Evolutionary conservation across 305 asterid species (phyloP), one percentile per base, ranked within the genome.

Genomic region (Solanum hybrid): DNA sequence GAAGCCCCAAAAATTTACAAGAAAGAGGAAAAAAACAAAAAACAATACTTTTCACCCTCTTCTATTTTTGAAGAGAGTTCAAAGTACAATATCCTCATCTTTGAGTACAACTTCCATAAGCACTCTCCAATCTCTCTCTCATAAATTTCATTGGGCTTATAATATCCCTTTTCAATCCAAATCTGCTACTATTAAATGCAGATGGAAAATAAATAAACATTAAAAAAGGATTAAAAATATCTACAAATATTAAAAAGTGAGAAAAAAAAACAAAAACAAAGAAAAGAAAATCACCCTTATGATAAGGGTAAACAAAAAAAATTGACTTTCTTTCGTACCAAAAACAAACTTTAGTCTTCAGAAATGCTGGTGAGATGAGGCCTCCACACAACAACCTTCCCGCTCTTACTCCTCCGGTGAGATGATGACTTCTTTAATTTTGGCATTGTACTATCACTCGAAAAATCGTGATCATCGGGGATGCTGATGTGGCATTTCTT

Each of bases 291-390:
- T 75, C 35, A 75, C 88, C 82, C 79, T 90, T 66, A 3, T 73
- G 89, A 16, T 5, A 5, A 76, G 64, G 36, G 88, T 60, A 38
- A 86, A 87, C 64, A 37, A 89, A 73, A 89, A 89, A 87, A 85
- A 26, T 5, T 6, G 36, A 87, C 17, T 14, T 20, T 2, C 5
- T 3, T 4, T 46, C 29, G 5, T 27, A 46, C 11, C 73, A 84
- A 51, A 84, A 84, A 6, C 11, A 84, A 56, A 40, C 11, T 60
- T 56, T 78, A 90, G 79, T 94, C 95, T 88, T 96, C 98, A 8
- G 87, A 80, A 90, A 96, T 95, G 91, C 95, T 94, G 73, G 93
- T 96, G 31, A 96, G 94, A 89, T 92, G 90, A 14, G 98, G 98
- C 91, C 34, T 94, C 98, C 98, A 96, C 71, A 90, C 90, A 22